phyloP scores from a whole-genome alignment of 805 yeast genomes.

The Barnettozyma californica region DNA sequence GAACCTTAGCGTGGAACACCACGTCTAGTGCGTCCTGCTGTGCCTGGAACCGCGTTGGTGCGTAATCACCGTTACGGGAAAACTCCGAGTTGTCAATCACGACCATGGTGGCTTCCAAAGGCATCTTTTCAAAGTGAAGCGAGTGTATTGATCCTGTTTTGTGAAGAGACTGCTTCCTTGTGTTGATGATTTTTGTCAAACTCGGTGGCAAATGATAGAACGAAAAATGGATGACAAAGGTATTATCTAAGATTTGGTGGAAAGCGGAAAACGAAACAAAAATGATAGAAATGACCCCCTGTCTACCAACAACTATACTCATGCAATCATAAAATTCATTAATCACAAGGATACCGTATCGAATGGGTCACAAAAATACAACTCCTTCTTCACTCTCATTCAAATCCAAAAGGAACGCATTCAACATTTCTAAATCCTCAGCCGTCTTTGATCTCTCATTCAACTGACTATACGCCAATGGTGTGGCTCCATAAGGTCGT shows the following conservation, averaged over 20 bases:
- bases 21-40: constrained; percentile 86
- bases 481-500: not conserved
- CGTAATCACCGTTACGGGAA: constrained; percentile 92
- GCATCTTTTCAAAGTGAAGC: constrained; percentile 46
- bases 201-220: not conserved
- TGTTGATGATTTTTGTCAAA: not conserved
- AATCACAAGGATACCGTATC: too few species aligned
- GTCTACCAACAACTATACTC: too few species aligned
- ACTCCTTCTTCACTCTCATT: not conserved
- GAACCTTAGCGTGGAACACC: constrained; percentile 79
- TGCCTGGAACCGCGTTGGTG: constrained; percentile 84
- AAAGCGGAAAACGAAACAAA: too few species aligned
- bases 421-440: not conserved
- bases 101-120: constrained; percentile 92
- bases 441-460: not conserved
- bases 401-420: not conserved
- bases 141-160: not conserved
- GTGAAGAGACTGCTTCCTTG: not conserved
- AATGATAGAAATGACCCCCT: too few species aligned
- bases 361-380: not conserved
- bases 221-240: not conserved
- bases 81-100: constrained; percentile 94
- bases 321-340: too few species aligned
- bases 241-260: too few species aligned
- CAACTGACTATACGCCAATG: not conserved